Percentiles rank a stretch among this genome's conserved stretches.
Evolutionary conservation across 2,329 filamentous ascomycete genomes (phyloP).

Genomic region (Trichothecium roseum): DNA sequence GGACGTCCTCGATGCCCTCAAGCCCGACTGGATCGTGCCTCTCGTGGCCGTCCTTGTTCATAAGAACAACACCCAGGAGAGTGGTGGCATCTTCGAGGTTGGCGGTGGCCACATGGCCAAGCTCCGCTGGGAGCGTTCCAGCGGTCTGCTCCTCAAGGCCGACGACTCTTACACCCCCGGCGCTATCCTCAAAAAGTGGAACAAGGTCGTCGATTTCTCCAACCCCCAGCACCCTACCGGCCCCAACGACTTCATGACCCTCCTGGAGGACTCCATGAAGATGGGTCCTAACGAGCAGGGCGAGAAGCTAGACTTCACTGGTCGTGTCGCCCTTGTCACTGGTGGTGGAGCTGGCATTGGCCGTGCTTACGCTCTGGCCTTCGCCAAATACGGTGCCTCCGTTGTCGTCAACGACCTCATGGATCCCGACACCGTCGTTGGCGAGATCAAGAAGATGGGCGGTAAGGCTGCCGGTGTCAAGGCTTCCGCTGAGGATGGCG

Average conservation of each 20-base stretch:
- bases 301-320: constrained; percentile 69
- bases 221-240: constrained; percentile 70
- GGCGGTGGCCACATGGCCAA: constrained; percentile 90
- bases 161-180: constrained; percentile 82
- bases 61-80: constrained; percentile 73
- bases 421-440: constrained; percentile 81
- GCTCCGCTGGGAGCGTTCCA: constrained; percentile 87
- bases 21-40: constrained; percentile 92
- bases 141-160: constrained; percentile 79
- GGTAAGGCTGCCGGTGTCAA: constrained; percentile 89
- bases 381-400: constrained; percentile 72
- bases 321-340: constrained; percentile 77
- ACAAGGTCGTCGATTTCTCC: constrained; percentile 77
- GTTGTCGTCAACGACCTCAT: constrained; percentile 94
- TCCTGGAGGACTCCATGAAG: constrained; percentile 77
- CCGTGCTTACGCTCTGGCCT: constrained; percentile 79
- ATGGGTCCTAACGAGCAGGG: constrained; percentile 61
- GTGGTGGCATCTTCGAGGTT: constrained; percentile 83
- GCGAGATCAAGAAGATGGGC: constrained; percentile 83
- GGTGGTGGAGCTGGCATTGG: constrained; percentile 87
- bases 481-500: constrained; percentile 86
- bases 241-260: constrained; percentile 75
- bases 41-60: constrained; percentile 83
- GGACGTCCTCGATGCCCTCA: constrained; percentile 75
- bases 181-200: constrained; percentile 83